Evolutionary conservation across 225 moss, liverwort and hornwort species (phyloP), one percentile per base, ranked within the genome.

Genomic region (Marchantia paleacea): DNA sequence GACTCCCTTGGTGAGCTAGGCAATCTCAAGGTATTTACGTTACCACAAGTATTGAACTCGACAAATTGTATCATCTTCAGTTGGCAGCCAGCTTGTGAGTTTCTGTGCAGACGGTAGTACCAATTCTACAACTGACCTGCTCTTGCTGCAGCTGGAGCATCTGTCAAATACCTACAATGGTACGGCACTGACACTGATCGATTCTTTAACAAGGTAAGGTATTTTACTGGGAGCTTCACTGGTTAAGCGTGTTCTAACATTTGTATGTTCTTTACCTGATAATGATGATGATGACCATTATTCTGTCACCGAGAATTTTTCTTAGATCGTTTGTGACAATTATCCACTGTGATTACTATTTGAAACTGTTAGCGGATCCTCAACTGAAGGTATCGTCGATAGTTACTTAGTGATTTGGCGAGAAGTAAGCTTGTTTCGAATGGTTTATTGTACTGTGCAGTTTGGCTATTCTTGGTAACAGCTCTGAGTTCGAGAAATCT

Each of bases 1-100:
- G 86, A 87, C 75, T 87, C 86, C 29, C 86, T 87, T 69, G 86
- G 86, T 47, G 86, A 87, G 69, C 86, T 87, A n/a, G 86, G 86
- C 24, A 87, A 87, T 78, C 74, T 87, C 15, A 83, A 87, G 73
- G 86, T 83, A 69, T 13, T 18, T 4, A 10, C 12, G 8, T 48
- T 73, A 6, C 30, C 12, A 31, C 19, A 39, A 2, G 3, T 39
- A 39, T 39, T 39, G 39, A 39, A 39, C 39, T 39, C 39, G 39
- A 39, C 39, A 39, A 39, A 39, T 39, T 39, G 3, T 39, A 39
- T 39, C 5, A 39, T 39, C 39, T 2, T 39, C 39, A 39, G 39
- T 39, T 39, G 39, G 39, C 39, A 39, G 39, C 39, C 39, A 39
- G 39, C 39, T 39, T 39, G 2, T 39, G 3, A 39, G 5, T 39